These are phyloP conservation scores for Polytrichum formosum DNA, from an alignment of 225 moss, liverwort and hornwort genomes.

Conservation along the genomic window DNA sequence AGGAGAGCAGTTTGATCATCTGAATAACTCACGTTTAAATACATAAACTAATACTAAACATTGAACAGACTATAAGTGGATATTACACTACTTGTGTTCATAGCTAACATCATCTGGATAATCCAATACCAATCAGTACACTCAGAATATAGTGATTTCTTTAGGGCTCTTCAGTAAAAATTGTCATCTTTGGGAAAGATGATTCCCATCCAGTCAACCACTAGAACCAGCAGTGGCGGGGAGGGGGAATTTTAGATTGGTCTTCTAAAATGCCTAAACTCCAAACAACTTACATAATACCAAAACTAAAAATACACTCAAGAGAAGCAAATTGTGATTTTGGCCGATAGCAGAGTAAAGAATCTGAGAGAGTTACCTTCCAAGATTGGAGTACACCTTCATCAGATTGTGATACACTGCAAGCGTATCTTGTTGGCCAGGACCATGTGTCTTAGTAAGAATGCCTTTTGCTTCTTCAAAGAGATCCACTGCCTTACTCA, in stretches of 20 bases:
- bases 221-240: background rate
- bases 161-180: too few species aligned
- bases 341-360: background rate
- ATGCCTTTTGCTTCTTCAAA: constrained; percentile 86
- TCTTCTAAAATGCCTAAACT: background rate
- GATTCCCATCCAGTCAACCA: background rate
- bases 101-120: too few species aligned
- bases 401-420: constrained; percentile 82
- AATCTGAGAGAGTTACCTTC: constrained; percentile 44
- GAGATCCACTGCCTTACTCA: constrained; percentile 53
- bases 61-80: too few species aligned
- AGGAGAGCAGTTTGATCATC: too few species aligned
- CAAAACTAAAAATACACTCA: too few species aligned
- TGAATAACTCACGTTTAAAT: too few species aligned
- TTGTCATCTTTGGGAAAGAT: background rate
- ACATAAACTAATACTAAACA: too few species aligned
- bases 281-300: background rate
- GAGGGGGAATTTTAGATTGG: background rate
- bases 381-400: constrained; percentile 72
- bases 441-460: constrained; percentile 72
- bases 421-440: constrained; percentile 89
- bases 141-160: too few species aligned
- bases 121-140: too few species aligned
- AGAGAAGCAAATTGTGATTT: too few species aligned
- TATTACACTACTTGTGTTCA: too few species aligned